Evolutionary conservation across 2,329 filamentous ascomycete genomes (phyloP), one percentile per base, ranked within the genome.

Genomic region (Sclerotinia subarctica): DNA sequence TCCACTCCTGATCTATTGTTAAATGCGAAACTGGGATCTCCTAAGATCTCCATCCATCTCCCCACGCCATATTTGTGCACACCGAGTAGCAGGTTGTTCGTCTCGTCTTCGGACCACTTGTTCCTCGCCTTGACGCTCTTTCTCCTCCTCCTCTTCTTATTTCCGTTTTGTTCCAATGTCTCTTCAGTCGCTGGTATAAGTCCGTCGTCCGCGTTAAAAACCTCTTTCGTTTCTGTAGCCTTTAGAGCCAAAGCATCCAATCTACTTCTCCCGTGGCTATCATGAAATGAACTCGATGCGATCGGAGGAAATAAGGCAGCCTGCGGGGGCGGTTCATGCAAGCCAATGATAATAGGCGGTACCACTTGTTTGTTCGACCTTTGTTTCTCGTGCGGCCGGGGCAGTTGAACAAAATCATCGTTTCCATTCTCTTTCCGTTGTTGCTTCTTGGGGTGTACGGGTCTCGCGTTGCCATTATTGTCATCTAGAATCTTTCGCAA

Each of bases 51-150:
- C 11, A 85, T 88, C 87, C 87, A 90, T 72, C 85, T 87, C 49
- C 87, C 88, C 11, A 90, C 84, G 0, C 88, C 88, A 73, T 90
- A 83, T 44, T 85, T 84, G 72, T 83, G 83, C 38, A 89, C 87
- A 0, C 87, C 87, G 3, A 88, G 78, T 19, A 90, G 76, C 11
- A 90, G 79, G 71, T 88, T 82, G 63, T 85, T 87, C 1, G 87
- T 90, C 76, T 90, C 87, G 68, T 87, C 83, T 70, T 89, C 86
- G 0, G 86, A 85, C 87, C 87, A 90, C 72, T 88, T 88, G 64
- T 84, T 82, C 69, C 87, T 81, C 1, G 85, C 83, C 73, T 87
- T 88, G 8, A 84, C 82, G 11, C 84, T 82, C 15, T 84, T 83
- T 54, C 85, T 82, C 73, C 85, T 82, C 73, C 85, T 82, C 19